Percentiles rank a stretch among this genome's conserved stretches.
phyloP scores from a whole-genome alignment of 805 yeast species.

The Saturnispora mendoncae region DNA sequence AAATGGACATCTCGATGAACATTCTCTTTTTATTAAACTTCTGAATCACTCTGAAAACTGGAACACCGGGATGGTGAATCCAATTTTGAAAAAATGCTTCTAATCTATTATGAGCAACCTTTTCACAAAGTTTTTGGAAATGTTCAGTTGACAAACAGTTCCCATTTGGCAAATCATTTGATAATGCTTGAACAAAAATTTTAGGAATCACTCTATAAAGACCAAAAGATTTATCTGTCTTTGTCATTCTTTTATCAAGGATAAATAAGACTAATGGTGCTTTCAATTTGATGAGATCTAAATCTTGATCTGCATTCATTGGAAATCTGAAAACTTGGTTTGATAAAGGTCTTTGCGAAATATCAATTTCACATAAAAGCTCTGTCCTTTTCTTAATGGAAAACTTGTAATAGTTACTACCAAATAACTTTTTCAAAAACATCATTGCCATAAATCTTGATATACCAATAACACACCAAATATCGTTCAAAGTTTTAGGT shows the following conservation, averaged over 20 bases:
- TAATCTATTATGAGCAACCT: constrained; percentile 78
- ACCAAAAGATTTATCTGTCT: constrained; percentile 91
- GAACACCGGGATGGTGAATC: constrained; percentile 86
- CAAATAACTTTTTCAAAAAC: constrained; percentile 64
- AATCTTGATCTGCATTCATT: constrained; percentile 43
- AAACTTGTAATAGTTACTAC: constrained; percentile 72
- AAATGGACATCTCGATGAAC: constrained; percentile 87
- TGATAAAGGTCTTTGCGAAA: constrained; percentile 77
- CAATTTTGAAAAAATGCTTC: constrained; percentile 86
- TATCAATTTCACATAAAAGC: constrained; percentile 60
- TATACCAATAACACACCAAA: constrained; percentile 87
- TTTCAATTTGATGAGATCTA: constrained; percentile 64
- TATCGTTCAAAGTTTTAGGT: constrained; percentile 67
- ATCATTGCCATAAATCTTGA: constrained; percentile 74
- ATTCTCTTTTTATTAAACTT: constrained; percentile 88
- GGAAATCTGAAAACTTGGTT: constrained; percentile 61
- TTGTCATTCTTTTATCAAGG: constrained; percentile 86
- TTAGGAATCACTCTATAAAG: constrained; percentile 86
- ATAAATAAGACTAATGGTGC: constrained; percentile 81
- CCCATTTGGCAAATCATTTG: constrained; percentile 79
- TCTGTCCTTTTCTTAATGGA: constrained; percentile 58
- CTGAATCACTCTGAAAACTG: constrained; percentile 81
- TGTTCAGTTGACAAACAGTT: constrained; percentile 68
- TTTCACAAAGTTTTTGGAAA: constrained; percentile 90
- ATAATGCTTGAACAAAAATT: constrained; percentile 87